Conservation (phyloP, 169 alveolate species). For the Cardiosporidium cionae region DNA sequence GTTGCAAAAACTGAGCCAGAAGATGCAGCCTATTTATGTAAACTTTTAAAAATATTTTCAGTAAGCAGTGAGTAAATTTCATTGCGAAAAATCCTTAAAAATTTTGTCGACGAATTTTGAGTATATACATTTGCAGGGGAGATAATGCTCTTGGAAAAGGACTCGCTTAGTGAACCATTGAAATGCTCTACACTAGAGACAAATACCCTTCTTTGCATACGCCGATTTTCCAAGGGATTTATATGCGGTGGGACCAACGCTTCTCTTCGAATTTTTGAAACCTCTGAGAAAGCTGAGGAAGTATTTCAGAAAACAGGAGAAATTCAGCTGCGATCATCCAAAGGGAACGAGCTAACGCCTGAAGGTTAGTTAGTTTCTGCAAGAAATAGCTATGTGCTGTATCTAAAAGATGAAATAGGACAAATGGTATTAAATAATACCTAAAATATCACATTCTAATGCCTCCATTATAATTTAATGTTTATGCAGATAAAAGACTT, state of each 20-base stretch:
- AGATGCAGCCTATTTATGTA: neutral
- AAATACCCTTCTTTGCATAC: constrained; percentile 49
- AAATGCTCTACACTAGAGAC: constrained; percentile 59
- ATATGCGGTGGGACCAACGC: constrained; percentile 70
- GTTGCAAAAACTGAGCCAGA: neutral
- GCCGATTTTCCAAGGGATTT: constrained; percentile 68
- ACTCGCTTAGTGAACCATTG: constrained; percentile 62
- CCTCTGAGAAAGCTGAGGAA: constrained; percentile 57
- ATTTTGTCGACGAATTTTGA: neutral
- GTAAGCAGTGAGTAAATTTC: no score
- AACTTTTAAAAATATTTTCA: no score
- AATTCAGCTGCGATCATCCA: no score
- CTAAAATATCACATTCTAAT: no score
- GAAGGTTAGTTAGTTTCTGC: no score
- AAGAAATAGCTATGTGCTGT: no score
- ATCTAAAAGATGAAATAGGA: no score
- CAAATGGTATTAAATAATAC: no score
- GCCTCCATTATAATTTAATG: no score
- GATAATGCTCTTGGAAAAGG: constrained; percentile 55
- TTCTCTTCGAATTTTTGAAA: constrained; percentile 56
- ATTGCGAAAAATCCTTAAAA: neutral
- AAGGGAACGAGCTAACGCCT: no score
- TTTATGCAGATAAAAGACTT: no score
- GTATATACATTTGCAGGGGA: constrained; percentile 47
- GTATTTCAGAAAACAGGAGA: no score